Conservation (phyloP, 2,329 filamentous ascomycete genomes). For the Colletotrichum musicola region DNA sequence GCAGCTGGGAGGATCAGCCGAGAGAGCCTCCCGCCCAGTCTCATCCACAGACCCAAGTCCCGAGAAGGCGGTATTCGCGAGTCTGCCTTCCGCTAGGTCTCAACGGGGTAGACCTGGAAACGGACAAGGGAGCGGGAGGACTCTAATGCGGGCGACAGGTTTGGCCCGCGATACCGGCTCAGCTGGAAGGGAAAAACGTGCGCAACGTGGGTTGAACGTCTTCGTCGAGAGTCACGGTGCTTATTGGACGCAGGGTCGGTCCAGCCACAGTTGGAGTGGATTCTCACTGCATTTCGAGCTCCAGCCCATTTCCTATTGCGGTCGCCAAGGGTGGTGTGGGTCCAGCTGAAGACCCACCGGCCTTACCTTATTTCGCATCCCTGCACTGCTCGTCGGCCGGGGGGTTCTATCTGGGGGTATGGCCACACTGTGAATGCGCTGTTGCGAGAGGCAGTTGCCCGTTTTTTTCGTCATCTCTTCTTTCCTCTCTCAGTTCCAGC, state of each 20-base stretch:
- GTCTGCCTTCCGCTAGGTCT: slow-evolving; percentile 36
- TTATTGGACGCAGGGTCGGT: slow-evolving; percentile 31
- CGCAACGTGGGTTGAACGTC: slow-evolving; percentile 24
- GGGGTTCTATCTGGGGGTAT: too few species aligned
- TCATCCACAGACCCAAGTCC: slow-evolving; percentile 26
- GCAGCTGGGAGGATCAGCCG: slow-evolving; percentile 34
- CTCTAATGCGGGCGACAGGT: slow-evolving; percentile 35
- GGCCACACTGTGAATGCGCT: neutral
- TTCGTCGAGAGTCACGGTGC: neutral
- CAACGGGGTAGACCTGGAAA: slow-evolving; percentile 10
- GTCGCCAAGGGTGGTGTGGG: slow-evolving; percentile 31
- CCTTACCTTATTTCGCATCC: slow-evolving; percentile 38
- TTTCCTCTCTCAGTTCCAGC: slow-evolving; percentile 16
- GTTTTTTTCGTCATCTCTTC: slow-evolving; percentile 17
- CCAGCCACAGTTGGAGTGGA: slow-evolving; percentile 26
- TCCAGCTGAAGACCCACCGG: slow-evolving; percentile 35
- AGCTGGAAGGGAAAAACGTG: slow-evolving; percentile 31
- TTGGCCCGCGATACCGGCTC: slow-evolving; percentile 21
- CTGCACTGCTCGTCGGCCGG: slow-evolving; percentile 9
- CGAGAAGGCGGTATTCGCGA: slow-evolving; percentile 1
- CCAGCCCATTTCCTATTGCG: slow-evolving; percentile 37
- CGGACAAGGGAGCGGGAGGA: slow-evolving; percentile 12
- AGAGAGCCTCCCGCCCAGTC: slow-evolving; percentile 26
- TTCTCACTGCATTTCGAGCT: slow-evolving; percentile 30
- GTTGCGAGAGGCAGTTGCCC: neutral